These are phyloP conservation scores for Colletotrichum sp. DNA, from an alignment of 2,329 filamentous ascomycete species.

Conservation along the genomic window DNA sequence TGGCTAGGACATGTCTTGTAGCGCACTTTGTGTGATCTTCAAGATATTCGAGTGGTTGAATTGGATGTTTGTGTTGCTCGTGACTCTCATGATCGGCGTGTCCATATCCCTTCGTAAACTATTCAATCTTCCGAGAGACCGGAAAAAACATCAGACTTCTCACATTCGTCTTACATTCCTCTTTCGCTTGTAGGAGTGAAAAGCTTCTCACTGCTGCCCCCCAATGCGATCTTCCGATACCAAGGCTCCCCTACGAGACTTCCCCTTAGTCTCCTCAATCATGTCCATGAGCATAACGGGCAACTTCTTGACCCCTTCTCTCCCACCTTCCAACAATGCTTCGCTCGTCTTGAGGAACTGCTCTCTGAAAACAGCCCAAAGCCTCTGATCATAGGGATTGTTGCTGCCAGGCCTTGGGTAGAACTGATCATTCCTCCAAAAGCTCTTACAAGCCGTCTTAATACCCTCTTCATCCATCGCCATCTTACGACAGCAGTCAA, in stretches of 20 bases:
- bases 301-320: background rate
- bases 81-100: background rate
- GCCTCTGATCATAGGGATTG: background rate
- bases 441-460: background rate
- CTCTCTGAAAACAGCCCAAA: background rate
- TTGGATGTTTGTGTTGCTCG: fast-evolving
- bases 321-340: background rate
- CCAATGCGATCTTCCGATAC: background rate
- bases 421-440: background rate
- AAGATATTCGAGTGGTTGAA: background rate
- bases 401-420: background rate
- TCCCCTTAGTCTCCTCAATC: background rate
- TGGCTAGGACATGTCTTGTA: fast-evolving
- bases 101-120: background rate
- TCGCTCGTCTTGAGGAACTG: background rate
- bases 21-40: too few relatives aligned
- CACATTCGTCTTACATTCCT: background rate
- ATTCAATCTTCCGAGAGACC: background rate
- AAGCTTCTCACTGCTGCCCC: background rate
- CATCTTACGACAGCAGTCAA: background rate
- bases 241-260: background rate
- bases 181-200: background rate
- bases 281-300: background rate
- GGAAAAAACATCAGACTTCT: background rate
- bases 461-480: background rate